Evolutionary conservation across 78 protist genomes (phyloP), one percentile per base, ranked within the genome.

Genomic region (Ministeria vibrans): DNA sequence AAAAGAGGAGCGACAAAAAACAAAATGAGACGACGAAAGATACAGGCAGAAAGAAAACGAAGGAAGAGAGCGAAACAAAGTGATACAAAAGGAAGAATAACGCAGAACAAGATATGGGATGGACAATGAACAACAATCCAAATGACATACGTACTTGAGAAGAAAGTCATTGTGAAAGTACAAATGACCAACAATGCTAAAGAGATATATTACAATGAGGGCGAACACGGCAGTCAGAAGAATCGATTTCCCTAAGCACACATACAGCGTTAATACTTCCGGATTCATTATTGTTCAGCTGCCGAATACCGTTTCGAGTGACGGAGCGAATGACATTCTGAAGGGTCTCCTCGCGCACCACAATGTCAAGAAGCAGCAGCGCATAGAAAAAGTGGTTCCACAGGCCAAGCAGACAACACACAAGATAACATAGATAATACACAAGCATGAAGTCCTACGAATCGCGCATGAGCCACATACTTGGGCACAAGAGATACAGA

Each of bases 221-320:
- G 80, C 86, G 18, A 86, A 69, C 11, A 81, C 11, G 6, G 77
- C 77, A n/a, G 90, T 86, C 45, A 86, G 46, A 22, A 62, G 32
- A 38, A 86, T 80, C 34, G 79, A 30, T 38, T 13, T 0, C 32
- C n/a, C n/a, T n/a, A n/a, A n/a, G n/a, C n/a, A n/a, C n/a, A n/a
- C n/a, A n/a, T n/a, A n/a, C n/a, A n/a, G n/a, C n/a, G n/a, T n/a
- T n/a, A n/a, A n/a, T n/a, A n/a, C n/a, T n/a, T n/a, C n/a, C n/a
- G n/a, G n/a, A n/a, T n/a, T n/a, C n/a, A n/a, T n/a, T n/a, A n/a
- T n/a, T n/a, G n/a, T n/a, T n/a, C n/a, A n/a, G n/a, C n/a, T n/a
- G n/a, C n/a, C n/a, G n/a, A n/a, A n/a, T n/a, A n/a, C 86, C 90
- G 77, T 86, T 86, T 23, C 77, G 43, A 25, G 87, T 83, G 30